Base-by-base conservation (phyloP, 116 monocot species). In the Thalassia testudinum region DNA sequence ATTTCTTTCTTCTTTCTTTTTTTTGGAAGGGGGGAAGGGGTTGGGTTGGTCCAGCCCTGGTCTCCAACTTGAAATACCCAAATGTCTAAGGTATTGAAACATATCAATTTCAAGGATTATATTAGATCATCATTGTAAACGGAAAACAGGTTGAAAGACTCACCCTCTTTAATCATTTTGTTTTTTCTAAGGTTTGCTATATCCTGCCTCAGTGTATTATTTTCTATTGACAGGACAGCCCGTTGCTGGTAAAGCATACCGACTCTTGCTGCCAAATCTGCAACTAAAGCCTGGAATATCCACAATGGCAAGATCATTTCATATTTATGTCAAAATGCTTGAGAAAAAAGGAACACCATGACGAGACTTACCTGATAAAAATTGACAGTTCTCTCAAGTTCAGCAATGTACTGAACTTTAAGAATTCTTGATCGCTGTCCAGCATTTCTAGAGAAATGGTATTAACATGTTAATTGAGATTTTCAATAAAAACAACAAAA, bases 381-480 rank as follows among this genome's bases (percentile, higher is more conserved):
- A 45, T 82, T 75, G 28, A 99, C 90, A 53, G 83, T 86, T 71
- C 75, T 77, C 50, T 90, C 85, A 42, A 99, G 99, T 61, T 99
- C 99, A 68, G 90, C 85, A 71, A 99, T 99, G 55, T 99, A 90
- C 54, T 99, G 99, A 68, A 99, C 74, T 56, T 99, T 99, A 22
- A 90, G 73, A 38, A 89, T 90, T 66, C 99, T 82, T 40, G 99
- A 99, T 27, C 99, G 71, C 50, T 89, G 99, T 20, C 99, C 99
- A 48, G 77, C 75, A 17, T 79, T 71, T 73, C 99, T 99, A 64
- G 10, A 34, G 30, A 34, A 34, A 34, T 34, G 30, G 30, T 34
- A n/a, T n/a, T n/a, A n/a, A n/a, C n/a, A n/a, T n/a, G n/a, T n/a
- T n/a, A n/a, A n/a, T n/a, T n/a, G n/a, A n/a, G n/a, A n/a, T n/a